These are phyloP conservation scores for Oemleria cerasiformis DNA, from an alignment of 306 rosid species.

Conservation along the genomic window DNA sequence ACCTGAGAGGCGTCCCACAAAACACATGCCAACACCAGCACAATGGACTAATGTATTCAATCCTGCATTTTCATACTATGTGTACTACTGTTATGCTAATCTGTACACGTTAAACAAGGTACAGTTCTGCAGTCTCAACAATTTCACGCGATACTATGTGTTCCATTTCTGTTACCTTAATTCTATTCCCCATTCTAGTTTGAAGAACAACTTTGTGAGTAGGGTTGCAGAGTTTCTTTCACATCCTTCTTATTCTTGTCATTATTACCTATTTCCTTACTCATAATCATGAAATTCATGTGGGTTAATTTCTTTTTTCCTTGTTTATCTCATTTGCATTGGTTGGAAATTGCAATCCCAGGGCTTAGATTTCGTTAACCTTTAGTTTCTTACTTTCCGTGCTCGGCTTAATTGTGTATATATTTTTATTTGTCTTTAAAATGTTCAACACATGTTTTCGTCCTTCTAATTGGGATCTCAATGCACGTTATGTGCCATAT, in stretches of 20 bases:
- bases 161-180: slow-evolving; percentile 4
- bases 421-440: background rate
- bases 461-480: background rate
- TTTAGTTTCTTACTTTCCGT: background rate
- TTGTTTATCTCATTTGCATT: background rate
- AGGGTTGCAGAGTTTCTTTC: background rate
- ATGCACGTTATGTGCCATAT: slow-evolving; percentile 5
- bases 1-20: slow-evolving; percentile 98
- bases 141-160: background rate
- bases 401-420: slow-evolving; percentile 9
- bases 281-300: background rate
- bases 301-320: background rate
- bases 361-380: background rate
- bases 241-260: background rate
- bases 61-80: slow-evolving; percentile 94
- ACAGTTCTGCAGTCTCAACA: slow-evolving; percentile 17
- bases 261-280: background rate
- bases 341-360: slow-evolving; percentile 1
- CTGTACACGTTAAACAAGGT: slow-evolving; percentile 94
- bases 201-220: background rate
- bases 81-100: slow-evolving; percentile 94
- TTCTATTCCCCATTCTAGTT: background rate
- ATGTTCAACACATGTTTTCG: background rate
- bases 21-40: slow-evolving; percentile 97
- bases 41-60: slow-evolving; percentile 95